phyloP scores from a whole-genome alignment of 2,329 filamentous ascomycete genomes.

The Pseudogymnoascus sp. region DNA sequence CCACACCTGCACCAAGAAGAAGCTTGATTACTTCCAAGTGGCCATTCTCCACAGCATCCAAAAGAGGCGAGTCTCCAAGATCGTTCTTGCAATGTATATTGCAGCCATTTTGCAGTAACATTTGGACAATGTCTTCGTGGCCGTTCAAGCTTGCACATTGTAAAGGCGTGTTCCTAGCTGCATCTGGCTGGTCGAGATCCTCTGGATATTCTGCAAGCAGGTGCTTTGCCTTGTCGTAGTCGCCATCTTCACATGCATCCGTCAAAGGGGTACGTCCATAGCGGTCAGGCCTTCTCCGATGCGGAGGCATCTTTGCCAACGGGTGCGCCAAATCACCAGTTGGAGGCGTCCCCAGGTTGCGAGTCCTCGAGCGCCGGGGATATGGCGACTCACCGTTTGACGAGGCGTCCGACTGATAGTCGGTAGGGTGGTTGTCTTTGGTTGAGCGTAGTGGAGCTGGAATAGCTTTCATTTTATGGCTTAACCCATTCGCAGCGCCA shows the following conservation, averaged over 20 bases:
- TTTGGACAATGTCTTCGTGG: constrained; percentile 75
- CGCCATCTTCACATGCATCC: constrained; percentile 80
- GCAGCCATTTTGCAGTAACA: constrained; percentile 77
- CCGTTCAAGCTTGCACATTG: constrained; percentile 89
- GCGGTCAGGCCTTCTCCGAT: constrained; percentile 83
- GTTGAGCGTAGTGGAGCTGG: constrained; percentile 45
- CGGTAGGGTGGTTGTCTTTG: constrained; percentile 44
- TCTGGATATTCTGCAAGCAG: constrained; percentile 72
- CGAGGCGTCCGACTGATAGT: constrained; percentile 61
- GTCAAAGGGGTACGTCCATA: constrained; percentile 87
- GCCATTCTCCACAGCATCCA: constrained; percentile 94
- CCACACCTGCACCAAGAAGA: constrained; percentile 76
- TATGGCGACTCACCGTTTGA: constrained; percentile 52
- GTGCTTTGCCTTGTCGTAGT: constrained; percentile 68
- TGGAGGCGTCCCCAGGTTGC: constrained; percentile 46
- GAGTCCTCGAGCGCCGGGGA: constrained; percentile 49
- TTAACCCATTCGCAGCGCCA: constrained; percentile 45
- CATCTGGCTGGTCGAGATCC: constrained; percentile 82
- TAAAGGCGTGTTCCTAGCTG: constrained; percentile 91
- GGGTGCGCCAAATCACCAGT: constrained; percentile 54
- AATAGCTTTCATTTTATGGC: constrained; percentile 52
- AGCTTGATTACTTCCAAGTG: constrained; percentile 82
- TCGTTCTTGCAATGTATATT: constrained; percentile 71
- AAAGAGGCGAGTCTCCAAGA: constrained; percentile 83
- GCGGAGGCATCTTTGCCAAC: constrained; percentile 58